Evolutionary conservation across 75 land plant genomes (phyloP).

Genomic region (Azolla pinnata): DNA sequence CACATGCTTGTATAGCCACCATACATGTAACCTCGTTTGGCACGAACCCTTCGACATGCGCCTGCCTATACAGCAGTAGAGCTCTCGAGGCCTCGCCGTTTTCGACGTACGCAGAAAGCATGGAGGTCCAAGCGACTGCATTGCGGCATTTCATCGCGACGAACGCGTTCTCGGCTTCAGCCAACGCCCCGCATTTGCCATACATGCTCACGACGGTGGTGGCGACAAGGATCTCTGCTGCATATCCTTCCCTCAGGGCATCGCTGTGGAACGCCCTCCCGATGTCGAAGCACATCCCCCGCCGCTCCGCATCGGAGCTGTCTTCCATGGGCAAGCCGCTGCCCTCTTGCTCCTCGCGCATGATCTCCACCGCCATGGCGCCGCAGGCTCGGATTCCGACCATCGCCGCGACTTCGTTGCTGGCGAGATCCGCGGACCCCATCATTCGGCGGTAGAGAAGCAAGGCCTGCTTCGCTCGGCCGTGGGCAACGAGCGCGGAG

Average conservation of each 20-base stretch:
- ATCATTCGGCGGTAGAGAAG: conserved; percentile 5
- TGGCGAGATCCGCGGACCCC: neutral
- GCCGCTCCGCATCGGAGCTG: neutral
- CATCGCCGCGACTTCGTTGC: neutral
- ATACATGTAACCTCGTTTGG: no score
- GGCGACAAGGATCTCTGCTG: neutral
- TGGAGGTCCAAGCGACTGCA: conserved; percentile 1
- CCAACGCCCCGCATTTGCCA: neutral
- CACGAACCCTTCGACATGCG: no score
- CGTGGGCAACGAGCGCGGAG: neutral
- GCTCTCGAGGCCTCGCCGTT: conserved; percentile 22
- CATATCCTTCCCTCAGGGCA: conserved; percentile 4
- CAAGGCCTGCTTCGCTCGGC: neutral
- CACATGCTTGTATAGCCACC: no score
- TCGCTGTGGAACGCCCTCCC: conserved; percentile 8
- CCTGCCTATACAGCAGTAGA: conserved; percentile 20
- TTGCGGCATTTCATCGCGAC: neutral
- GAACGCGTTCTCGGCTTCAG: neutral
- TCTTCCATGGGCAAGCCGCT: no score
- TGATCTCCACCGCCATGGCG: no score
- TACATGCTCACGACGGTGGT: neutral
- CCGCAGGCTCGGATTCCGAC: no score
- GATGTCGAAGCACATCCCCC: no score
- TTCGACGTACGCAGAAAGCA: neutral
- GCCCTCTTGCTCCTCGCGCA: no score